phyloP scores from a whole-genome alignment of 2,329 filamentous ascomycete species.

The Verticillium zaregamsianum region DNA sequence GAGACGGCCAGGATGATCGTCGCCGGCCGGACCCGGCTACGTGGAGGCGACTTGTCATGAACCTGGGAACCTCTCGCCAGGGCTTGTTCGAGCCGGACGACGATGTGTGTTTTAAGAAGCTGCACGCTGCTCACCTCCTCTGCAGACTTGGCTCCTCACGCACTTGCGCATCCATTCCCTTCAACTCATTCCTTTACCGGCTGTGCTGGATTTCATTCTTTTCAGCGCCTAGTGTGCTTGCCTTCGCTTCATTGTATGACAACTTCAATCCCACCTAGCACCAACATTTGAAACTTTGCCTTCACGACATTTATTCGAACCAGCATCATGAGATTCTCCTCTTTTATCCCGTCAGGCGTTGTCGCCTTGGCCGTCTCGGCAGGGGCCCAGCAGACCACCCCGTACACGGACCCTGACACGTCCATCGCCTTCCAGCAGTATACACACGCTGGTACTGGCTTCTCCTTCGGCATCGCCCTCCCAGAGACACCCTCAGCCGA shows the following conservation, averaged over 20 bases:
- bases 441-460: constrained; percentile 4
- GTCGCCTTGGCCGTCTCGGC: background rate
- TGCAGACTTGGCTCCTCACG: no score
- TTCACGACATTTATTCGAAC: background rate
- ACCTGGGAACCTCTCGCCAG: no score
- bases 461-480: constrained; percentile 8
- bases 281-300: background rate
- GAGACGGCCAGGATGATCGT: constrained; percentile 1
- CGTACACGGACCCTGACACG: constrained; percentile 8
- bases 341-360: constrained; percentile 6
- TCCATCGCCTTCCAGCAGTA: constrained; percentile 10
- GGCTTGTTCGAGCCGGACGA: no score
- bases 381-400: constrained; percentile 9
- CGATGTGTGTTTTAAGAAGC: no score
- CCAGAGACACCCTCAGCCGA: constrained; percentile 8
- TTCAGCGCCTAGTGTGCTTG: background rate
- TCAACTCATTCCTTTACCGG: constrained; percentile 6
- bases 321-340: constrained; percentile 9
- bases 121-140: no score
- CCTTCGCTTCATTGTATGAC: background rate
- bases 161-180: no score
- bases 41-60: no score
- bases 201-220: constrained; percentile 8
- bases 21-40: no score
- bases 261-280: background rate